A percentile compares a stretch with the other conserved stretches of the same genome.
Conservation (phyloP, 495 filamentous ascomycete species). For the Penicillium soppii region DNA sequence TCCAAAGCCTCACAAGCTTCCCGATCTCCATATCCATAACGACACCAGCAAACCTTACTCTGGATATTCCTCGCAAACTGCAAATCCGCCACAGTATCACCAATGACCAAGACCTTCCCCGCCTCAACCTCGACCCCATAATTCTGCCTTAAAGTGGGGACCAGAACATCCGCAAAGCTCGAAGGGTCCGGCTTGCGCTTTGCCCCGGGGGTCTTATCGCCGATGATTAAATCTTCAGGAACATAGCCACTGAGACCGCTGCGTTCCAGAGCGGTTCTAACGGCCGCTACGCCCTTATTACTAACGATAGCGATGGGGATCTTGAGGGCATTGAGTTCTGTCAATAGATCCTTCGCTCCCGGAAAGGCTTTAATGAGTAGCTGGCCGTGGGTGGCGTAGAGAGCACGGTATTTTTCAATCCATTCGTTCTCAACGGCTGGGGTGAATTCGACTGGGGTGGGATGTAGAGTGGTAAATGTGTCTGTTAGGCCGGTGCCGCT, state of each 20-base stretch:
- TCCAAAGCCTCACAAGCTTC: conserved; percentile 10
- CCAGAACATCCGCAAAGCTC: conserved; percentile 22
- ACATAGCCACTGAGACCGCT: conserved; percentile 14
- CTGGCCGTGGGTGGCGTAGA: conserved; percentile 28
- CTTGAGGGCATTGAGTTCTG: conserved; percentile 5
- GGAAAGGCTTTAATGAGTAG: conserved; percentile 21
- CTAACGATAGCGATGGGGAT: conserved; percentile 26
- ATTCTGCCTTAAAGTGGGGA: conserved; percentile 13
- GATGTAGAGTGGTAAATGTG: conserved; percentile 22
- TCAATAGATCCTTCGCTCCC: conserved; percentile 18
- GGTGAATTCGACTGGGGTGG: conserved; percentile 9
- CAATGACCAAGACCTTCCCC: conserved; percentile 19
- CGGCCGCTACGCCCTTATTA: conserved; percentile 27
- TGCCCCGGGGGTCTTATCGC: conserved; percentile 19
- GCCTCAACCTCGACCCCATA: conserved; percentile 1
- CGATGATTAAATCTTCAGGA: conserved; percentile 23
- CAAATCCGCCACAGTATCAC: conserved; percentile 25
- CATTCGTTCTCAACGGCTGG: conserved; percentile 12
- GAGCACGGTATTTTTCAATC: conserved; percentile 21
- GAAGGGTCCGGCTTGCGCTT: conserved; percentile 28
- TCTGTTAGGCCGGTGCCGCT: conserved; percentile 17
- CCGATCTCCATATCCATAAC: conserved; percentile 21
- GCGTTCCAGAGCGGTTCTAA: conserved; percentile 19
- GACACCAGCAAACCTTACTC: conserved; percentile 22
- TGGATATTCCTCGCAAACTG: conserved; percentile 21